Conservation (phyloP, 169 alveolate genomes). For the Babesia microti region DNA sequence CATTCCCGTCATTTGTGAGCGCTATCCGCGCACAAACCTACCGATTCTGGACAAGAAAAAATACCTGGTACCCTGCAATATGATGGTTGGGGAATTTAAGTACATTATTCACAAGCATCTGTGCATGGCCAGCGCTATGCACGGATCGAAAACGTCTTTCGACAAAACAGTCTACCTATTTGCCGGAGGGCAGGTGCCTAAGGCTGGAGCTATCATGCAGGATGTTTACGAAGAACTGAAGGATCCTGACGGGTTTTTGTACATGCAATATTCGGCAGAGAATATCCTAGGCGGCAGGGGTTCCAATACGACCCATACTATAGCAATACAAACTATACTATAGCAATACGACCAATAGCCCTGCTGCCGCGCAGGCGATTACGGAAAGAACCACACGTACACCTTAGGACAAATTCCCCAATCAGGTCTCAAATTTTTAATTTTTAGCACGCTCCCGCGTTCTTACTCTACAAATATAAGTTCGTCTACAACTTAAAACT, state of each 20-base stretch:
- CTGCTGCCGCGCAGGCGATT: too few relatives aligned
- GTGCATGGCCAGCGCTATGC: constrained; percentile 43
- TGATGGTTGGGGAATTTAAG: constrained; percentile 77
- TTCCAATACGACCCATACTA: too few relatives aligned
- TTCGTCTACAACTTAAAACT: too few relatives aligned
- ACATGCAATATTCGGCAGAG: constrained; percentile 67
- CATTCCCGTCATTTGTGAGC: constrained; percentile 81
- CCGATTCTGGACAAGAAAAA: constrained; percentile 41
- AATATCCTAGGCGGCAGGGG: constrained; percentile 43
- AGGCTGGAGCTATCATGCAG: constrained; percentile 63
- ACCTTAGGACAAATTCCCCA: too few relatives aligned
- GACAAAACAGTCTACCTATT: constrained; percentile 65
- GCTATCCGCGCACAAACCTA: constrained; percentile 30
- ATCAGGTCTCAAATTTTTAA: too few relatives aligned
- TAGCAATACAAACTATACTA: too few relatives aligned
- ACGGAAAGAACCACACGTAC: too few relatives aligned
- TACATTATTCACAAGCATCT: constrained; percentile 74
- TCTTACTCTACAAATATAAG: too few relatives aligned
- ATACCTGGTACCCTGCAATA: constrained; percentile 71
- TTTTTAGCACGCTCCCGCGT: too few relatives aligned
- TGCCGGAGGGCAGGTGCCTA: constrained; percentile 64
- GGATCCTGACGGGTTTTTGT: constrained; percentile 71
- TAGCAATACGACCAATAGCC: too few relatives aligned
- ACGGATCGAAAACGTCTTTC: constrained; percentile 30
- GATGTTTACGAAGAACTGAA: constrained; percentile 67